Percentiles rank a stretch among this genome's conserved stretches.
phyloP scores from a whole-genome alignment of 129 eudicot genomes.

The Flaveria sonorensis region DNA sequence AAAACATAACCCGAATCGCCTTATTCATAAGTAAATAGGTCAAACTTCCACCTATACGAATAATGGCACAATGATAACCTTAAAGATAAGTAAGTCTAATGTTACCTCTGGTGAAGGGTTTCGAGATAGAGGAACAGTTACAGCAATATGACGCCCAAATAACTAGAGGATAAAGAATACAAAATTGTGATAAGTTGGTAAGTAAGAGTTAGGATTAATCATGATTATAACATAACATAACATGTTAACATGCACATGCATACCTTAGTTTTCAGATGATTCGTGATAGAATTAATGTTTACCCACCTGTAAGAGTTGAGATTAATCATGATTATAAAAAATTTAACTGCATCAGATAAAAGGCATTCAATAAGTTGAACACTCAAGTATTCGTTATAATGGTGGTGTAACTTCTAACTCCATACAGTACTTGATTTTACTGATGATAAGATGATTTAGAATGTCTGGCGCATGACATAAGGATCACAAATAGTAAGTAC shows the following conservation, averaged over 20 bases:
- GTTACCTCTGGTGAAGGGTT: constrained; percentile 59
- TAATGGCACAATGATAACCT: constrained; percentile 46
- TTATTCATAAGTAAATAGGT: not conserved
- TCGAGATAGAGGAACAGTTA: constrained; percentile 53
- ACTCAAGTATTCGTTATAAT: constrained; percentile 60
- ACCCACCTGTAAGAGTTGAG: constrained; percentile 61
- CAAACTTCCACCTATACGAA: not conserved
- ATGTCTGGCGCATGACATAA: constrained; percentile 44
- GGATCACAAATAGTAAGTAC: too few species aligned
- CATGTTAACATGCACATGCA: not conserved
- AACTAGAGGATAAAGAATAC: constrained; percentile 38
- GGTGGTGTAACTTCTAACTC: constrained; percentile 56
- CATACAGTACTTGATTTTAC: constrained; percentile 59
- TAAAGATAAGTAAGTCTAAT: constrained; percentile 69
- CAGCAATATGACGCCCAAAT: constrained; percentile 44
- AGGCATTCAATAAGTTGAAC: not conserved
- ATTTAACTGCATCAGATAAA: not conserved
- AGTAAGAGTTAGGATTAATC: too few species aligned
- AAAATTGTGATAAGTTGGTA: constrained; percentile 16
- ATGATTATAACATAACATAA: not conserved
- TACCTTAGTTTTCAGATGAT: constrained; percentile 52
- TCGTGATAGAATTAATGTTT: constrained; percentile 50
- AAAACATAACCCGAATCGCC: not conserved
- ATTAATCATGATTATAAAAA: constrained; percentile 18
- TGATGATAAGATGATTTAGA: constrained; percentile 58